Percentiles rank a stretch among this genome's conserved stretches.
phyloP scores from a whole-genome alignment of 108 stramenopile species.

The Discostella pseudostelligera region DNA sequence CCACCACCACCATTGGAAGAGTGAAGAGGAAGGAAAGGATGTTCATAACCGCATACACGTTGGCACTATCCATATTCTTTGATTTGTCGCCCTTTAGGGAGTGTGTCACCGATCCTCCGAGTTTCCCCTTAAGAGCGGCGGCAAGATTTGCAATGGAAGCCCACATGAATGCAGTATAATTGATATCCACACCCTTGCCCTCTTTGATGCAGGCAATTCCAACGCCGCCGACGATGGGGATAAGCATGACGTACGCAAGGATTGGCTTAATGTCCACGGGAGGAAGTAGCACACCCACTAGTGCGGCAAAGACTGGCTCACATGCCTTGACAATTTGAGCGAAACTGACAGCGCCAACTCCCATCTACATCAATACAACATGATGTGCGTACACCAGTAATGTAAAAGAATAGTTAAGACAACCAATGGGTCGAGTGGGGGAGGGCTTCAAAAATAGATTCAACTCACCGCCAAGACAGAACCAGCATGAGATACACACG shows the following conservation, averaged over 20 bases:
- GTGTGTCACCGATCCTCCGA: constrained; percentile 89
- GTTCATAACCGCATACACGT: constrained; percentile 95
- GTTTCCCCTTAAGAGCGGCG: constrained; percentile 85
- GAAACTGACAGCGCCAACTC: constrained; percentile 94
- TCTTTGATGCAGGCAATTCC: constrained; percentile 88
- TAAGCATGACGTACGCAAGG: constrained; percentile 83
- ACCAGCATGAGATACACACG: constrained; percentile 74
- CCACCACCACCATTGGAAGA: constrained; percentile 84
- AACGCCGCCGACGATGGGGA: constrained; percentile 94
- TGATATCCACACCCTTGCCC: constrained; percentile 89
- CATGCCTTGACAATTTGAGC: constrained; percentile 97
- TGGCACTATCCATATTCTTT: constrained; percentile 96
- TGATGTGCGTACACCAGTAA: background rate
- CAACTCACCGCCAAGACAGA: constrained; percentile 70
- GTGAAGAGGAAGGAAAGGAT: constrained; percentile 88
- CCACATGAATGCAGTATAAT: constrained; percentile 83
- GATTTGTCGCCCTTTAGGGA: constrained; percentile 74
- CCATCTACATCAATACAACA: constrained; percentile 46
- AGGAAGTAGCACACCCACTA: constrained; percentile 82
- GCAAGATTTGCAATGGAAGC: constrained; percentile 93
- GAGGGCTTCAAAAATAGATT: background rate
- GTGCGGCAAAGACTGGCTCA: constrained; percentile 94
- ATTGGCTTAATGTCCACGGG: constrained; percentile 81
- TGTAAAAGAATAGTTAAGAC: background rate
- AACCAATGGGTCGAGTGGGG: background rate